Evolutionary conservation across 73 alveolate species (phyloP).

Genomic region (Symbiodinium pilosum): DNA sequence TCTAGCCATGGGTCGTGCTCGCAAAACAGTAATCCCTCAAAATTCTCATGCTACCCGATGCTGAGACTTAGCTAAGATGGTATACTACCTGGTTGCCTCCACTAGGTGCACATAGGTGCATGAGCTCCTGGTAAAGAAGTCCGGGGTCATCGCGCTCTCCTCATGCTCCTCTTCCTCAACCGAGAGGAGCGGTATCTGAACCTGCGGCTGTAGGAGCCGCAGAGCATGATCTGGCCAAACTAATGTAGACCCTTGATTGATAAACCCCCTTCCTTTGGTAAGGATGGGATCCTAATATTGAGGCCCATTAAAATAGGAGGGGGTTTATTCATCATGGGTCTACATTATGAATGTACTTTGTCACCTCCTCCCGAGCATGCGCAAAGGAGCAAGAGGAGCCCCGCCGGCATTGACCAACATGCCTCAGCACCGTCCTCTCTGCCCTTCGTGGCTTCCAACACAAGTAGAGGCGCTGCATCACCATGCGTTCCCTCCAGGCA

Average conservation of each 20-base stretch:
- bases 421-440: not conserved
- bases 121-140: slow-evolving; percentile 68
- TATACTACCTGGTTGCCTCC: too few relatives aligned
- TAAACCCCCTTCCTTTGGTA: too few relatives aligned
- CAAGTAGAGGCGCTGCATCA: too few relatives aligned
- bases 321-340: not conserved
- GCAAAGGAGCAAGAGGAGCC: slow-evolving; percentile 89
- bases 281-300: too few relatives aligned
- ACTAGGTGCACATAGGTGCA: not conserved
- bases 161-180: slow-evolving; percentile 84
- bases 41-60: too few relatives aligned
- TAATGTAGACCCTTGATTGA: too few relatives aligned
- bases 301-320: too few relatives aligned
- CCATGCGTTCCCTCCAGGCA: not conserved
- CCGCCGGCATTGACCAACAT: slow-evolving; percentile 68
- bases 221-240: not conserved
- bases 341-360: not conserved
- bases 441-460: not conserved
- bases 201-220: not conserved
- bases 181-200: slow-evolving; percentile 62
- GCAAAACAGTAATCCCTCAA: too few relatives aligned
- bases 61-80: too few relatives aligned
- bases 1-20: too few relatives aligned
- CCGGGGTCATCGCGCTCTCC: slow-evolving; percentile 72
- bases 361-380: slow-evolving; percentile 73